phyloP scores from a whole-genome alignment of 2,329 filamentous ascomycete species.

The Neopestalotiopsis sp. region DNA sequence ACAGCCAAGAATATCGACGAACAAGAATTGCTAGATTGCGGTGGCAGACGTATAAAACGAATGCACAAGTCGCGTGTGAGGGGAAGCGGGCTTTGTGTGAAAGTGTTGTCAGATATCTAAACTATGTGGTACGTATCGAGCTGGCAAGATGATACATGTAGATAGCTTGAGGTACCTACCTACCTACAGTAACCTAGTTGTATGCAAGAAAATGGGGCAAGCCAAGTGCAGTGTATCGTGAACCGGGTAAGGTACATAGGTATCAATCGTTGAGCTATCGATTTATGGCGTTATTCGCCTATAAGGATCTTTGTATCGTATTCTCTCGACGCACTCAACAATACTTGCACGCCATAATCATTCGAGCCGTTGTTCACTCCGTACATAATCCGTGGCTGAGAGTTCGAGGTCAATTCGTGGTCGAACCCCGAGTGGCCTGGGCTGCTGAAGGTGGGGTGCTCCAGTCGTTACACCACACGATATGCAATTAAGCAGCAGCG shows the following conservation, averaged over 20 bases:
- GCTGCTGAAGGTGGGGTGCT: background rate
- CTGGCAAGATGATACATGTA: too few relatives aligned
- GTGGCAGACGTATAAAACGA: background rate
- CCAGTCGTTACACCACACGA: background rate
- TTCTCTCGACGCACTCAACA: background rate
- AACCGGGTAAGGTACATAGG: too few relatives aligned
- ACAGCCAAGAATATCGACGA: background rate
- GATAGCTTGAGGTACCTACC: too few relatives aligned
- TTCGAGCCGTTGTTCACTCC: too few relatives aligned
- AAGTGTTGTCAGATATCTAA: too few relatives aligned
- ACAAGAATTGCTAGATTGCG: background rate
- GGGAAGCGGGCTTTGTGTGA: too few relatives aligned
- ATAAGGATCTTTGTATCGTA: background rate
- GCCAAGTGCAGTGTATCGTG: background rate
- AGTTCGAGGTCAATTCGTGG: too few relatives aligned
- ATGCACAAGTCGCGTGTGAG: too few relatives aligned
- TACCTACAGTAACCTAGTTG: background rate
- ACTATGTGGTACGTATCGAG: too few relatives aligned
- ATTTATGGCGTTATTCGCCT: background rate
- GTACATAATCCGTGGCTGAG: too few relatives aligned
- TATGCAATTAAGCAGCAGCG: slow-evolving; percentile 5
- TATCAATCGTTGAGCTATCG: background rate
- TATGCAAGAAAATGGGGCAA: background rate
- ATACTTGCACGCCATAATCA: too few relatives aligned
- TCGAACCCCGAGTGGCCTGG: background rate